Conservation (phyloP, 306 rosid species). For the Cucumis melo region DNA sequence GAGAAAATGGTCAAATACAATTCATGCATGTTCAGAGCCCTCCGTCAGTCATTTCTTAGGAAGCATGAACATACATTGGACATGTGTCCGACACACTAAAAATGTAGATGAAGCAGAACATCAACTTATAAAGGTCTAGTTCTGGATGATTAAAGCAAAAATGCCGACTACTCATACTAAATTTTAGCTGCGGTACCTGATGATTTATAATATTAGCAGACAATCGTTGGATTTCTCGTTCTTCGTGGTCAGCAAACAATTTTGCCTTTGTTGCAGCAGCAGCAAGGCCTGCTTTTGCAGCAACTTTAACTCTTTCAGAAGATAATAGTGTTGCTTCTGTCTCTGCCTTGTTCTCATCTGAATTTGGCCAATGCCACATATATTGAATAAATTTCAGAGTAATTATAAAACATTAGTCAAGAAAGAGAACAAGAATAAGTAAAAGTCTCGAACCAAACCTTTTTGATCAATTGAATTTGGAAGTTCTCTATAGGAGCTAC, state of each 20-base stretch:
- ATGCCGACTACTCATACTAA: neutral
- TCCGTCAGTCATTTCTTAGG: neutral
- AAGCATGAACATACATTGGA: no score
- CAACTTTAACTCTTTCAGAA: conserved; percentile 66
- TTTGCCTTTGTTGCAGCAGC: conserved; percentile 98
- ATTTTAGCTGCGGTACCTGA: conserved; percentile 45
- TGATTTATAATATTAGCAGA: conserved; percentile 89
- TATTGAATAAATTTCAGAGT: neutral
- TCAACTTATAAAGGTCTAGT: neutral
- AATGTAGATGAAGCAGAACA: neutral
- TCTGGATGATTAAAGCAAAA: neutral
- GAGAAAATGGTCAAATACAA: neutral
- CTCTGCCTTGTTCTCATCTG: conserved; percentile 57
- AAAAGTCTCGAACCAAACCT: conserved; percentile 32
- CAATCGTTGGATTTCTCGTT: conserved; percentile 97
- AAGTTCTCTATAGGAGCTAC: conserved; percentile 42
- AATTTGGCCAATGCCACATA: conserved; percentile 5
- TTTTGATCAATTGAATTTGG: conserved; percentile 46
- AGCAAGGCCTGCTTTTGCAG: conserved; percentile 88
- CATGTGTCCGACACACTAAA: no score
- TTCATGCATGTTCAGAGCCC: neutral
- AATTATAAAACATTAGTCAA: neutral
- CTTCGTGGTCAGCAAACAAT: conserved; percentile 95
- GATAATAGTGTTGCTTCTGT: conserved; percentile 44
- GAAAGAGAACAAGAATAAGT: neutral